Evolutionary conservation across 1,139 yeast genomes (phyloP).

Genomic region (Meyerozyma guilliermondii): DNA sequence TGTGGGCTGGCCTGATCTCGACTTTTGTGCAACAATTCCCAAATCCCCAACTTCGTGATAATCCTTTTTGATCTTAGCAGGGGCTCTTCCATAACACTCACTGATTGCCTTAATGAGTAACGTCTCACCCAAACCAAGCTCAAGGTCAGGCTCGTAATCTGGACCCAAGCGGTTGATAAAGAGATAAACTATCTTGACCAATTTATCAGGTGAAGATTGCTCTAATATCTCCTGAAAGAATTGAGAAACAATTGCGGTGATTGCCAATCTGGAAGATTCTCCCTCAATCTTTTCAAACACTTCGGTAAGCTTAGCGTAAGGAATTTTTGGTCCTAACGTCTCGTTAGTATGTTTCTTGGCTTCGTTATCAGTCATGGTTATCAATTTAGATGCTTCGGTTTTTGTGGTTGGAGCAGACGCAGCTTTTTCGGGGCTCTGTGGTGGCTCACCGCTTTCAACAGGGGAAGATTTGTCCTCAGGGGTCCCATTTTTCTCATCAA

Average conservation of each 20-base stretch:
- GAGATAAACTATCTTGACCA: constrained; percentile 71
- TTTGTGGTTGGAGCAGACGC: constrained; percentile 3
- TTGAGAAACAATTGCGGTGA: constrained; percentile 66
- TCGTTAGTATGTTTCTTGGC: constrained; percentile 14
- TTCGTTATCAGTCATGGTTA: constrained; percentile 18
- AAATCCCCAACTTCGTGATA: constrained; percentile 82
- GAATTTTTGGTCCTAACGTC: constrained; percentile 27
- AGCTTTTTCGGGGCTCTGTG: constrained; percentile 3
- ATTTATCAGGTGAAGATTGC: constrained; percentile 47
- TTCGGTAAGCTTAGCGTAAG: constrained; percentile 60
- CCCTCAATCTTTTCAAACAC: constrained; percentile 72
- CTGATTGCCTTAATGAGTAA: constrained; percentile 81
- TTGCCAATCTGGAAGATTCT: constrained; percentile 78
- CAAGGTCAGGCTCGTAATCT: constrained; percentile 86
- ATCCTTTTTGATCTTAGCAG: constrained; percentile 65
- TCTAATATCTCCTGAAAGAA: constrained; percentile 62
- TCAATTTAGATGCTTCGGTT: constrained; percentile 21
- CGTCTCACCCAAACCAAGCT: constrained; percentile 89
- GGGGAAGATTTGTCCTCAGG: background rate
- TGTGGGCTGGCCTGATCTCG: constrained; percentile 80
- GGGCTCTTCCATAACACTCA: constrained; percentile 82
- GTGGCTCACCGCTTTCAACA: constrained; percentile 3
- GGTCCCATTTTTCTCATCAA: background rate
- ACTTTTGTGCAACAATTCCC: constrained; percentile 82
- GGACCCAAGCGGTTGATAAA: constrained; percentile 91